Conservation (phyloP, 306 rosid species). For the Sicyos edulis region DNA sequence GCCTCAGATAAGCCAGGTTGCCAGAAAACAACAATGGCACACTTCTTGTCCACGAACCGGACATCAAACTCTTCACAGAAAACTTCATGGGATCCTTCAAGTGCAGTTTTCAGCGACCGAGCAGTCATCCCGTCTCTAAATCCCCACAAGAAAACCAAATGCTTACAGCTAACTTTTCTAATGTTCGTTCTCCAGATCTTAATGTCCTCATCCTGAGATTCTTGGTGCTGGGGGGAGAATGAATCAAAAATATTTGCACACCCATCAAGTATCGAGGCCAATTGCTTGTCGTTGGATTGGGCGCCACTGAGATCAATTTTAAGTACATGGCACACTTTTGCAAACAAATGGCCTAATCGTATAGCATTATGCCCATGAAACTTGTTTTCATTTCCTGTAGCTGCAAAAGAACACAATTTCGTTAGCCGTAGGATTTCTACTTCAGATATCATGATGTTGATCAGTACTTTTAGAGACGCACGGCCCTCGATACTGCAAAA, state of each 20-base stretch:
- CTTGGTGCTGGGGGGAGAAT: slow-evolving; percentile 23
- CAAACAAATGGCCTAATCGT: slow-evolving; percentile 54
- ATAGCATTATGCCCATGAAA: slow-evolving; percentile 52
- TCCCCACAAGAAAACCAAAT: slow-evolving; percentile 80
- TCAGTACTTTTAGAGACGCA: background rate
- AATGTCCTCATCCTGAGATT: slow-evolving; percentile 32
- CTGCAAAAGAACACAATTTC: slow-evolving; percentile 22
- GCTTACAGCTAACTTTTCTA: slow-evolving; percentile 43
- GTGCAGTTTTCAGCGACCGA: slow-evolving; percentile 44
- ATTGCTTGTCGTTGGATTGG: slow-evolving; percentile 22
- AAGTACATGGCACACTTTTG: slow-evolving; percentile 60
- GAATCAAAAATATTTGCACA: slow-evolving; percentile 37
- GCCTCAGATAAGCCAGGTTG: slow-evolving; percentile 42
- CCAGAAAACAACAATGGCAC: slow-evolving; percentile 76
- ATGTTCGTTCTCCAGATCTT: slow-evolving; percentile 45
- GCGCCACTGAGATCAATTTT: slow-evolving; percentile 36
- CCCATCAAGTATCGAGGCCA: slow-evolving; percentile 36
- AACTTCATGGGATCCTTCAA: slow-evolving; percentile 40
- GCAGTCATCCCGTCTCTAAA: slow-evolving; percentile 54
- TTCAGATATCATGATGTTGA: background rate
- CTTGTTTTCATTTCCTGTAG: slow-evolving; percentile 44
- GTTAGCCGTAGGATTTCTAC: background rate
- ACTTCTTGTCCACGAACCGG: slow-evolving; percentile 56
- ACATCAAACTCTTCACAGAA: slow-evolving; percentile 67
- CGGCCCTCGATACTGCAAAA: background rate